Base-by-base conservation (phyloP, 352 stramenopile genomes). In the Pythium sp. region DNA sequence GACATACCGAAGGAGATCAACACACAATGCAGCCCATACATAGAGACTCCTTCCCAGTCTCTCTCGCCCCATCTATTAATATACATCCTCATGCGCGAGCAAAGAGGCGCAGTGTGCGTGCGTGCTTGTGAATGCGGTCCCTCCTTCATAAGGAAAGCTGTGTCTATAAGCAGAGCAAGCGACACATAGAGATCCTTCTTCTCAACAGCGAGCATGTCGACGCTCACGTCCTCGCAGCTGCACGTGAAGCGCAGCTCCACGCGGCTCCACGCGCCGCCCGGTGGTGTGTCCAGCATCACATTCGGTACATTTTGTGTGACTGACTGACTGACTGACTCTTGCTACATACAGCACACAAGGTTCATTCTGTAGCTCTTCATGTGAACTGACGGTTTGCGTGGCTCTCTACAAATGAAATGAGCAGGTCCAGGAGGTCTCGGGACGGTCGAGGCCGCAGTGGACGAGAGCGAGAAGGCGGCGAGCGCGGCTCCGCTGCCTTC, bases 181-280 rank as follows among this genome's bases (percentile, higher is more conserved):
- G 30, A 32, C 30, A 32, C 30, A 32, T 32, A 32, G 30, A 32
- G 30, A 32, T 32, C 30, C 30, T 32, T 32, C 30, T 46, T 46
- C 38, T 46, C n/a, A 28, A 46, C 15, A 36, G 20, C 26, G 3
- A 67, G n/a, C 18, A 93, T 93, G 86, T 92, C 86, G 62, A 92
- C 86, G 68, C 78, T 93, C 56, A 93, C 81, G 63, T 93, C 86
- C 22, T 78, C 86, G 47, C 76, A 93, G 68, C 70, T 93, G 49
- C 73, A 89, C 67, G 75, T 93, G 28, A 91, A 91, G 69, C 84
- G 83, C 59, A 93, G 86, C 78, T 92, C 86, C 36, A 93, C 86
- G 28, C 72, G 86, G 12, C 81, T 91, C 6, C 86, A 92, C 51
- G 86, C 83, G 8, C 86, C 86, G 1, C 86, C 83, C 11, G 83